Evolutionary conservation across 2,329 filamentous ascomycete species (phyloP), one percentile per base, ranked within the genome.

Genomic region (Fusarium brevicatenulatum): DNA sequence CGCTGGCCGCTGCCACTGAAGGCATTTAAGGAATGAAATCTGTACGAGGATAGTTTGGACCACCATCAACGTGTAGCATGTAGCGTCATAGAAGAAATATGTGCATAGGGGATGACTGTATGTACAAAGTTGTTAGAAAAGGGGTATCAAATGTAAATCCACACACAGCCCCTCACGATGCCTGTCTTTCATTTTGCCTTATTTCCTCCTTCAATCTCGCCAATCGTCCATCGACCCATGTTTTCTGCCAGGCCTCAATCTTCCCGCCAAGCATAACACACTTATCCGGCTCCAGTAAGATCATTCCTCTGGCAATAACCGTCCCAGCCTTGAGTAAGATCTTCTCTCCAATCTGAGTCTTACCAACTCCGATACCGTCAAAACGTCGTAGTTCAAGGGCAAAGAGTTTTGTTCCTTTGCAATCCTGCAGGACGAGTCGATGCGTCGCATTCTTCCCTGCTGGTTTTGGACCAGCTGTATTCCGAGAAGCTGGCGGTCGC

Each of bases 221-320:
- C 80, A 97, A 91, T 71, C 93, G 87, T 4, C 90, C 90, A 19
- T 91, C 89, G 52, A 87, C 86, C 95, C 95, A 98, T 12, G 86
- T 86, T 78, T 90, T 91, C 78, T 98, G 93, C 86, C 95, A 89
- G 0, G 85, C 85, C 61, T 98, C 95, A 49, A 98, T 88, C 83
- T 93, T 97, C 0, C 96, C 96, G 4, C 96, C 96, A n/a, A 98
- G 82, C 5, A 97, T 79, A n/a, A 89, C 86, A 60, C 90, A 91
- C 63, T 82, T 90, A 5, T 83, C 84, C 3, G 93, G 91, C 70
- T 94, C 91, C 25, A 99, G 84, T 81, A 98, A 83, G n/a, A 97
- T 78, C 55, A 93, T 88, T 1, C 95, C 96, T 63, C 95, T 87
- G 9, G 93, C 90, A 6, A 97, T 89, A 10, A 90, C 85, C 7